These are phyloP conservation scores for Epipyxis sp. DNA, from an alignment of 108 stramenopile genomes.

Conservation along the genomic window DNA sequence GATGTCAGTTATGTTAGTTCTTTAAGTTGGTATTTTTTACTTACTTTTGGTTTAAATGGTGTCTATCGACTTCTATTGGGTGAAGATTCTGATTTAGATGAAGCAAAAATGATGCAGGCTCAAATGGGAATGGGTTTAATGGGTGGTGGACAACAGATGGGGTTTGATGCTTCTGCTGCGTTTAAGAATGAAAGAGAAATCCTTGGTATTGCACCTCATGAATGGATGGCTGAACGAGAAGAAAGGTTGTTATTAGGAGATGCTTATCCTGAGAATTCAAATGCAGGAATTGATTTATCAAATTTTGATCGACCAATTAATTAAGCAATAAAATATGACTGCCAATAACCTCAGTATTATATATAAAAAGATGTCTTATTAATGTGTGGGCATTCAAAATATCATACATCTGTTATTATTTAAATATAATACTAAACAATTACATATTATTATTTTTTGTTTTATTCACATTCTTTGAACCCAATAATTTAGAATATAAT, in stretches of 20 bases:
- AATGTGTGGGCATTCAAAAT: no score
- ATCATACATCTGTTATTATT: no score
- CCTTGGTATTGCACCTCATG: neutral
- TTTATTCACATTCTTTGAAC: no score
- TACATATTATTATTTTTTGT: no score
- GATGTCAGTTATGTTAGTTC: slow-evolving; percentile 86
- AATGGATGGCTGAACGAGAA: neutral
- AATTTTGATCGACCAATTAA: no score
- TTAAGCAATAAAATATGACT: no score
- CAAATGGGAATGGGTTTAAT: slow-evolving; percentile 51
- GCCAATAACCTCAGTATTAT: no score
- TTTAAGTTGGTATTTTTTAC: slow-evolving; percentile 91
- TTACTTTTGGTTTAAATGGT: slow-evolving; percentile 89
- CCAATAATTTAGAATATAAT: no score
- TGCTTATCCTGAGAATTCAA: slow-evolving; percentile 9
- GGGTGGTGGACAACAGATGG: slow-evolving; percentile 39
- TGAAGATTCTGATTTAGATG: slow-evolving; percentile 64
- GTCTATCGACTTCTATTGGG: slow-evolving; percentile 83
- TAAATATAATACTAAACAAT: no score
- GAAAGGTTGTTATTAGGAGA: slow-evolving; percentile 2
- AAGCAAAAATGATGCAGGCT: slow-evolving; percentile 47
- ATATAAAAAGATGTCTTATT: no score
- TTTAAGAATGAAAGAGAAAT: slow-evolving; percentile 4
- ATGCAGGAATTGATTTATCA: no score
- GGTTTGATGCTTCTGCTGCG: slow-evolving; percentile 60